Base-by-base conservation (phyloP, 2,329 filamentous ascomycete genomes). In the Coleophoma eucalyptorum region DNA sequence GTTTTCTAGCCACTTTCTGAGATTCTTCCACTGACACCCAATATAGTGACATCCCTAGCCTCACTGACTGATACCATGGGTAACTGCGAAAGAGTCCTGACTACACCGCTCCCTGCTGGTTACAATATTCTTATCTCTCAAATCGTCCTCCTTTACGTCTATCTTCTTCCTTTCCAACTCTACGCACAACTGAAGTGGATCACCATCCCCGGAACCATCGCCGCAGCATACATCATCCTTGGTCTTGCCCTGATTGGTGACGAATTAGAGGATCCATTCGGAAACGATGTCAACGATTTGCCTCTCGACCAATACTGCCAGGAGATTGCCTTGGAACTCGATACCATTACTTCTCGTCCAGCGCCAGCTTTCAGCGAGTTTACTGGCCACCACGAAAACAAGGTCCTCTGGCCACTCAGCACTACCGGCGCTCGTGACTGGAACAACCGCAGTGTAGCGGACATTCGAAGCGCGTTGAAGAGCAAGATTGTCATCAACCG, bases 261-360 rank as follows among this genome's bases (percentile, higher is more conserved):
- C 55, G 89, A 94, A 69, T 87, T 94, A 56, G 89, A 94, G 68
- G 90, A 94, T 62, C 89, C 89, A 5, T 94, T 94, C 66, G 89
- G 89, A 51, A 77, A 84, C 56, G 89, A 94, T 56, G 89, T 92
- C 59, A 94, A 94, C 64, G 89, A 94, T 67, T 71, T 92, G 40
- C 86, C 87, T 0, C 76, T 92, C 3, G 89, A 93, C 63, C 72
- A 77, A 13, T 95, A 84, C 74, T 94, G 89, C 70, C 78, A 84
- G 35, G 86, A 91, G 62, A 77, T 94, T 40, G 81, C 86, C 19
- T 68, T 78, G 32, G 90, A 95, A 60, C 75, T 94, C 58, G 87
- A 93, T 63, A 81, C 87, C 51, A 83, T 93, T 37, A 65, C 58
- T 15, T 56, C 51, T 15, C 49, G 49, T 15, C 51, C 55, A 12